Evolutionary conservation across 2,329 filamentous ascomycete genomes (phyloP), one percentile per base, ranked within the genome.

Genomic region (Emericellopsis atlantica): DNA sequence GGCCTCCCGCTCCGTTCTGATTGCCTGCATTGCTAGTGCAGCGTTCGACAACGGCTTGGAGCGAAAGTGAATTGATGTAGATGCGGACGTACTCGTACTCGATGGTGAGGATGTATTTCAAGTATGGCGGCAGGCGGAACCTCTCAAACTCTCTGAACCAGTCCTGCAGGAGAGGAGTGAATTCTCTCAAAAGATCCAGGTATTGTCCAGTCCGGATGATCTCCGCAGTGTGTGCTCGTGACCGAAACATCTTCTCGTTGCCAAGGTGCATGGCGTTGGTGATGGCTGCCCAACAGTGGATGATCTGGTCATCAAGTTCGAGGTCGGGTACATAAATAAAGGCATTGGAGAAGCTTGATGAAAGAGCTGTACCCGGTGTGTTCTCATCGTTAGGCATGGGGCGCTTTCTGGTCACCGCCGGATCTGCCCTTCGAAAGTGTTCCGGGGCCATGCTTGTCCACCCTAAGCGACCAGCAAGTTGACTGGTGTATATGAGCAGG

Each of bases 41-140:
- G 45, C 89, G 78, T 60, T 95, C 90, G 6, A 96, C 87, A 4
- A 96, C 88, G 18, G 92, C 92, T 62, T 98, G 92, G 2, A 98
- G 67, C 2, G 89, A 89, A 2, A 98, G 70, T 1, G 89, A 95
- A 58, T 96, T 95, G 64, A 95, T 76, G 55, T 96, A 96, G 39
- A 95, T 84, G 52, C 90, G 78, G 22, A 90, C 87, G 56, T 95
- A 95, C 54, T 96, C 87, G 54, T 92, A 95, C 64, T 98, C 92
- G 48, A 96, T 95, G 7, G 79, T 82, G 24, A 98, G 69, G 44
- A 96, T 89, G 55, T 88, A 79, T 24, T 74, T 66, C 48, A 79
- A 80, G 46, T 73, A 81, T 18, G 66, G 73, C 3, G 79, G 79
- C 40, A 83, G 69, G 42, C 76, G 73, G 52, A 85, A 82, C n/a